phyloP scores from a whole-genome alignment of 2,329 filamentous ascomycete genomes.

The Albifimbria verrucaria region DNA sequence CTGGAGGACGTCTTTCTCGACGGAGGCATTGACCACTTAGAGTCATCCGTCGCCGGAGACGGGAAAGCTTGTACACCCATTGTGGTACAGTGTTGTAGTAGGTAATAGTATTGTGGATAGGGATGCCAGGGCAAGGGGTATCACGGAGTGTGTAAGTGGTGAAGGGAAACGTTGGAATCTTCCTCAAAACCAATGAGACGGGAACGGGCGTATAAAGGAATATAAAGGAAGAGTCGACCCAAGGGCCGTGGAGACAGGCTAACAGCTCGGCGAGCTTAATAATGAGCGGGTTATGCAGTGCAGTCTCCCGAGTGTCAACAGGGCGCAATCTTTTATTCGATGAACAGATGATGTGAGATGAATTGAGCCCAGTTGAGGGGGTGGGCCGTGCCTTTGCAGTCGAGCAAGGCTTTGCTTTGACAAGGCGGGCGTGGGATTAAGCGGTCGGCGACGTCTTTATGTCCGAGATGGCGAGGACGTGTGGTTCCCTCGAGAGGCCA shows the following conservation, averaged over 20 bases:
- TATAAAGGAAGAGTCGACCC: constrained; percentile 5
- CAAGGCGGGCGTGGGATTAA: constrained; percentile 13
- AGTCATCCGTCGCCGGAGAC: constrained; percentile 50
- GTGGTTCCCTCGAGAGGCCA: too few relatives aligned
- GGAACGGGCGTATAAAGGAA: constrained; percentile 16
- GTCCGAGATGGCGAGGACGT: constrained; percentile 28
- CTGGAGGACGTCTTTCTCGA: constrained; percentile 20
- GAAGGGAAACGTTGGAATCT: constrained; percentile 8
- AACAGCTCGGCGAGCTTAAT: constrained; percentile 17
- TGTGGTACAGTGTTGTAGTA: constrained; percentile 19
- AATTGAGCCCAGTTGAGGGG: constrained; percentile 12
- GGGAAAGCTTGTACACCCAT: constrained; percentile 49
- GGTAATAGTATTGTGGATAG: too few relatives aligned
- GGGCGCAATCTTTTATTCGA: neutral
- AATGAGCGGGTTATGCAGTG: constrained; percentile 17
- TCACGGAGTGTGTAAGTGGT: constrained; percentile 12
- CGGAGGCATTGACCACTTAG: constrained; percentile 27
- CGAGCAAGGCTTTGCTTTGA: constrained; percentile 3
- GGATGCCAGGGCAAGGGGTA: neutral
- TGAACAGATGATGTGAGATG: neutral
- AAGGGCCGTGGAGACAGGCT: constrained; percentile 7
- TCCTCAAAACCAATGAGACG: constrained; percentile 11
- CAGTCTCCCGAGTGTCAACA: neutral
- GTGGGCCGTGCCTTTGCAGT: constrained; percentile 6
- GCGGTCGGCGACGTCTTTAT: constrained; percentile 35